Evolutionary conservation across 106 monocot genomes (phyloP).

Genomic region (Phalaenopsis equestris): DNA sequence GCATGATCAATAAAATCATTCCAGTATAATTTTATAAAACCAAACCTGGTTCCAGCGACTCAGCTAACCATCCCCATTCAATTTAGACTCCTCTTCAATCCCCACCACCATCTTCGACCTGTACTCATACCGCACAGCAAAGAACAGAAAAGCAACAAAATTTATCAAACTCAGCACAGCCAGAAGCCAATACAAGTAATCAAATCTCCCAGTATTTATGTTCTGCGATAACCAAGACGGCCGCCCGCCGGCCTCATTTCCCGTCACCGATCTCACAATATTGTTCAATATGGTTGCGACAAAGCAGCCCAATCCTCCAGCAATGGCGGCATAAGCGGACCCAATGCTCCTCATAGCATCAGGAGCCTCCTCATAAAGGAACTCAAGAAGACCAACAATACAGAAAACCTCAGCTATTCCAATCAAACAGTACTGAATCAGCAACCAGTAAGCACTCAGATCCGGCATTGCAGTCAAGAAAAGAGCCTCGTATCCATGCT

Average conservation of each 20-base stretch:
- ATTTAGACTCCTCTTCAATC: not conserved
- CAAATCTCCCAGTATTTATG: constrained; percentile 75
- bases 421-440: constrained; percentile 86
- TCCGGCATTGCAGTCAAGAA: constrained; percentile 67
- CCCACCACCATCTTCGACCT: constrained; percentile 27
- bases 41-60: not conserved
- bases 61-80: not conserved
- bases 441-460: constrained; percentile 79
- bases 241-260: constrained; percentile 46
- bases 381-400: constrained; percentile 81
- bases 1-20: not conserved
- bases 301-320: constrained; percentile 88
- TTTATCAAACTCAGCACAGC: constrained; percentile 59
- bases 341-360: constrained; percentile 92
- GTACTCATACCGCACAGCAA: constrained; percentile 60
- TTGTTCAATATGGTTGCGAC: constrained; percentile 61
- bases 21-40: not conserved
- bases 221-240: constrained; percentile 86
- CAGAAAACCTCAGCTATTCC: constrained; percentile 85
- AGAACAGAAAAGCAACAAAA: constrained; percentile 57
- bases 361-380: constrained; percentile 88
- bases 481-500: constrained; percentile 39
- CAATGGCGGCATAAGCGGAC: constrained; percentile 85
- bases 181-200: constrained; percentile 79
- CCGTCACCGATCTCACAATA: constrained; percentile 60